Conservation (phyloP, 352 stramenopile genomes). For the Thalassiosira sp. region DNA sequence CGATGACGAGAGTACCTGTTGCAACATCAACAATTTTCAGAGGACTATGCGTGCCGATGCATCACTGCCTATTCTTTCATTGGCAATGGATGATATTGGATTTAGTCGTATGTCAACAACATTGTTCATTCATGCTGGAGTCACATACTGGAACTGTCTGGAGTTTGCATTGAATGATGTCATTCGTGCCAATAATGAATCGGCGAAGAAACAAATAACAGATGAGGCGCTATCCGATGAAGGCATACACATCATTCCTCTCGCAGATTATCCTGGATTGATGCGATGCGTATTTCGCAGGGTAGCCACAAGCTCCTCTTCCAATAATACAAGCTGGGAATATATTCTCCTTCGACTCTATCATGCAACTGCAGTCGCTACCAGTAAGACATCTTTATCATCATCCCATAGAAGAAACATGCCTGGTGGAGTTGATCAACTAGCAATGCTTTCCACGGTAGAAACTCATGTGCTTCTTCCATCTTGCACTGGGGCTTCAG, state of each 20-base stretch:
- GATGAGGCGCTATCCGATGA: slow-evolving; percentile 31
- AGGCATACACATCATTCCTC: slow-evolving; percentile 41
- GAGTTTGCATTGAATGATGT: slow-evolving; percentile 34
- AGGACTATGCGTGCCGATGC: slow-evolving; percentile 44
- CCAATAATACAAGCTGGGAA: slow-evolving; percentile 25
- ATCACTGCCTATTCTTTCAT: slow-evolving; percentile 40
- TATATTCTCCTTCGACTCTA: slow-evolving; percentile 41
- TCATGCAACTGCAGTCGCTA: slow-evolving; percentile 39
- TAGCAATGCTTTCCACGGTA: slow-evolving; percentile 35
- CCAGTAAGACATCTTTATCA: slow-evolving; percentile 14
- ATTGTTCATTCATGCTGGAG: slow-evolving; percentile 4
- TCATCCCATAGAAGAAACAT: slow-evolving; percentile 3
- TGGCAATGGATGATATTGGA: slow-evolving; percentile 51
- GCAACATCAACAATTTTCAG: slow-evolving; percentile 2
- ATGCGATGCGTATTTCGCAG: slow-evolving; percentile 48
- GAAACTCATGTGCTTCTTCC: slow-evolving; percentile 53
- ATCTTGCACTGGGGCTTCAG: slow-evolving; percentile 42
- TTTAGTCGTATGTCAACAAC: slow-evolving; percentile 25
- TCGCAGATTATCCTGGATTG: slow-evolving; percentile 51
- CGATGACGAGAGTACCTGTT: neutral
- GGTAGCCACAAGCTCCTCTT: slow-evolving; percentile 16
- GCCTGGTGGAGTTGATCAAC: slow-evolving; percentile 15
- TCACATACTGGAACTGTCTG: slow-evolving; percentile 46
- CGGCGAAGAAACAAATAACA: slow-evolving; percentile 3
- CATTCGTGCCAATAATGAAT: slow-evolving; percentile 26